Conservation (phyloP, 495 filamentous ascomycete genomes). For the Aspergillus homomorphus region DNA sequence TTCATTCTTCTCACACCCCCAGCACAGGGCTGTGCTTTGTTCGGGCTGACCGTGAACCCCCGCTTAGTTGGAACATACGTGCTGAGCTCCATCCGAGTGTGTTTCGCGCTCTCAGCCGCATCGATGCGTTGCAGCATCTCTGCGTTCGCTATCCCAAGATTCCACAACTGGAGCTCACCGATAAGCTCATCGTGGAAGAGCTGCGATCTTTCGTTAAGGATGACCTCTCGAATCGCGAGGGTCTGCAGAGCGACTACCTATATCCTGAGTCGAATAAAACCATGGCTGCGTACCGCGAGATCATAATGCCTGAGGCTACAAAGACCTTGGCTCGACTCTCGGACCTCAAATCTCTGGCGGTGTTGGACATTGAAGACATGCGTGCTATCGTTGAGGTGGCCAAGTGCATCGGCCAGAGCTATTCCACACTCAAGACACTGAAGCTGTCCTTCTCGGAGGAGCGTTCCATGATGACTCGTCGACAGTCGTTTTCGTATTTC, state of each 20-base stretch:
- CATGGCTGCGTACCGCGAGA: too few relatives aligned
- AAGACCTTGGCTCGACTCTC: conserved; percentile 19
- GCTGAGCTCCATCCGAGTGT: conserved; percentile 57
- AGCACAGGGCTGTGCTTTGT: too few relatives aligned
- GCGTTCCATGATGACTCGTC: conserved; percentile 48
- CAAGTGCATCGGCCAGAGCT: conserved; percentile 48
- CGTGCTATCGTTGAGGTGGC: conserved; percentile 55
- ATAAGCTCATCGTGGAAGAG: not conserved
- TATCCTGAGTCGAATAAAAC: too few relatives aligned
- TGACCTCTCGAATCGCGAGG: too few relatives aligned
- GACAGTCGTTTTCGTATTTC: too few relatives aligned
- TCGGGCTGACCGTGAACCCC: too few relatives aligned
- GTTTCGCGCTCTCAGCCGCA: conserved; percentile 53
- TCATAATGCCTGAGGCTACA: not conserved
- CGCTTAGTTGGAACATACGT: conserved; percentile 56
- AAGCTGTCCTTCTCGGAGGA: conserved; percentile 56
- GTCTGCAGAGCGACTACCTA: too few relatives aligned
- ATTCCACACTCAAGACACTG: conserved; percentile 48
- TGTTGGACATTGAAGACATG: conserved; percentile 56
- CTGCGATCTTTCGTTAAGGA: too few relatives aligned
- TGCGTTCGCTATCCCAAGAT: conserved; percentile 29
- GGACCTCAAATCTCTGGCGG: conserved; percentile 48
- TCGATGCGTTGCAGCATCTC: conserved; percentile 33
- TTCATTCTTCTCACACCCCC: conserved; percentile 47
- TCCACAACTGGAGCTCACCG: not conserved